Evolutionary conservation across 176 grass and related monocot genomes (phyloP), one percentile per base, ranked within the genome.

Genomic region (Otatea glauca): DNA sequence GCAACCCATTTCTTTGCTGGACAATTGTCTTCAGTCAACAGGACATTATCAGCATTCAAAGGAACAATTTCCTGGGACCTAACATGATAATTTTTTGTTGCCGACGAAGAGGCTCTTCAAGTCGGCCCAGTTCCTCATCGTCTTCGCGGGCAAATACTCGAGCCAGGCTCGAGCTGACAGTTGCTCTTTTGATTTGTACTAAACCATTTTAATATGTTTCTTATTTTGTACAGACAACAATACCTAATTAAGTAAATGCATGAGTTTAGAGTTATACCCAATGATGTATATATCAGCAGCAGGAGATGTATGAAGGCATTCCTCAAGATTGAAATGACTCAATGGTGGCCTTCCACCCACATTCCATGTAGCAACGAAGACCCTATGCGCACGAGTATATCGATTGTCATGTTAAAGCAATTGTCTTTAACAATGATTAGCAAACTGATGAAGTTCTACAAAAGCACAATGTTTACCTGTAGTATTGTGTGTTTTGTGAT

Each of bases 51-150:
- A 15, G 94, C 94, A 88, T 97, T 97, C 82, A 97, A 88, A 65
- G 94, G 94, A 80, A 97, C 94, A 70, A 97, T 92, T 89, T 97
- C 92, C 85, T 97, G 92, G 76, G 94, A 94, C 86, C 94, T 97
- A 85, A 24, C 53, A 86, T 17, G 12, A n/a, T 29, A 56, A 54
- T 29, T 2, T 24, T 24, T 41, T 70, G 38, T 60, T 67, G 81
- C n/a, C n/a, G n/a, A n/a, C n/a, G n/a, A n/a, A n/a, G n/a, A n/a
- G n/a, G n/a, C n/a, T n/a, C n/a, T n/a, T n/a, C n/a, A n/a, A n/a
- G n/a, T n/a, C n/a, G n/a, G n/a, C n/a, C n/a, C n/a, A n/a, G n/a
- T n/a, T n/a, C n/a, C n/a, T n/a, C n/a, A n/a, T n/a, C n/a, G n/a
- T n/a, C n/a, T n/a, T n/a, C n/a, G n/a, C n/a, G n/a, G n/a, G n/a